Conservation (phyloP, 2,329 filamentous ascomycete species). For the Aspergillus viridinutans region DNA sequence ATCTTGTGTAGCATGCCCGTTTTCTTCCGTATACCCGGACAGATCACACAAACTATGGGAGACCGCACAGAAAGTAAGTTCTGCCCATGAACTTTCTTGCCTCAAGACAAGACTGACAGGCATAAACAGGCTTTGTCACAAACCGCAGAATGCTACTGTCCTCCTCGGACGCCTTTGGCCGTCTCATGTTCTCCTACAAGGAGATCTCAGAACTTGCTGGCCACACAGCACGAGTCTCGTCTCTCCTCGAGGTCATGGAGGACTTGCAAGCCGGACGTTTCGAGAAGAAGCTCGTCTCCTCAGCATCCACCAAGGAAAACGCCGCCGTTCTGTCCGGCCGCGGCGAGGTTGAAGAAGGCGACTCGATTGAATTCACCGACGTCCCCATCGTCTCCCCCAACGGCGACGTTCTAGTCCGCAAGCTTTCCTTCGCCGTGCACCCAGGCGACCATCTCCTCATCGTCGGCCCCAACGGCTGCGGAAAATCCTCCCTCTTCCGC, state of each 20-base stretch:
- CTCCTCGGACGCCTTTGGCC: constrained; percentile 90
- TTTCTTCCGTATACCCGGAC: constrained; percentile 85
- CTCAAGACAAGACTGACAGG: background rate
- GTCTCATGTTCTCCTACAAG: constrained; percentile 96
- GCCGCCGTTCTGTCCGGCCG: constrained; percentile 76
- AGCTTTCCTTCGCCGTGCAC: constrained; percentile 80
- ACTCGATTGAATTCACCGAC: constrained; percentile 77
- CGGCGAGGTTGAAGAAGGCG: constrained; percentile 75
- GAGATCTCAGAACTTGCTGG: constrained; percentile 95
- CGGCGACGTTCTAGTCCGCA: constrained; percentile 82
- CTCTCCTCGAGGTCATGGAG: constrained; percentile 87
- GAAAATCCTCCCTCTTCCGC: constrained; percentile 92
- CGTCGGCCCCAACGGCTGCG: constrained; percentile 93
- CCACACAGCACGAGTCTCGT: constrained; percentile 88
- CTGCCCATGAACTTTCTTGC: background rate
- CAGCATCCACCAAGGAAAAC: constrained; percentile 75
- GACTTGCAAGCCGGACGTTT: constrained; percentile 88
- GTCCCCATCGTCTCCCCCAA: constrained; percentile 97
- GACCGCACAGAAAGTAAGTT: constrained; percentile 56
- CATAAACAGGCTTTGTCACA: constrained; percentile 69
- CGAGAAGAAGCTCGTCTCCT: constrained; percentile 93
- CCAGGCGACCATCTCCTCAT: constrained; percentile 89
- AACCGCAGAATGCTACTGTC: constrained; percentile 88
- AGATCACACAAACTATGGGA: constrained; percentile 49
- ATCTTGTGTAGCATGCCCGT: constrained; percentile 91